Evolutionary conservation across 306 rosid genomes (phyloP).

Genomic region (Mimosa pudica): DNA sequence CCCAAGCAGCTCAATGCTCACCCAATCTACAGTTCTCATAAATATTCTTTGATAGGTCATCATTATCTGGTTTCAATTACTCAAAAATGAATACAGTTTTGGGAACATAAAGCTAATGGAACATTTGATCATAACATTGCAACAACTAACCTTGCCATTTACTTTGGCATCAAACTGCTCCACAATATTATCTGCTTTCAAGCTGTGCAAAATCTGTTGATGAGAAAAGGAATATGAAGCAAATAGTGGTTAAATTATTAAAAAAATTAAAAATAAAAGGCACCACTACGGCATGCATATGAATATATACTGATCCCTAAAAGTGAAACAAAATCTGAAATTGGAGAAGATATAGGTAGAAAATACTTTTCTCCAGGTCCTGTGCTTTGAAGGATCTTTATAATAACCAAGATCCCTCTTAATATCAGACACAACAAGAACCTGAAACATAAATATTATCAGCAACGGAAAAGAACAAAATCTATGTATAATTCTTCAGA

Average conservation of each 20-base stretch:
- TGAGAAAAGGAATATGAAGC: constrained; percentile 29
- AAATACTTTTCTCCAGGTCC: constrained; percentile 75
- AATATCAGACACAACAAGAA: constrained; percentile 75
- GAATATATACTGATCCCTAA: constrained; percentile 47
- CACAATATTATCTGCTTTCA: constrained; percentile 62
- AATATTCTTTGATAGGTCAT: not conserved
- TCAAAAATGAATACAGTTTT: not conserved
- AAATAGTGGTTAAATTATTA: not conserved
- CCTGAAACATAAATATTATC: constrained; percentile 52
- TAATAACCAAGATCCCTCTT: constrained; percentile 83
- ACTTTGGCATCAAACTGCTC: constrained; percentile 87
- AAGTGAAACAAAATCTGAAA: constrained; percentile 6
- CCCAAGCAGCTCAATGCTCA: not conserved
- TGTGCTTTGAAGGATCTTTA: constrained; percentile 59
- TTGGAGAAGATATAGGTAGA: not conserved
- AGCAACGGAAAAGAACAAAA: constrained; percentile 34
- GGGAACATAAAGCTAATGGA: not conserved
- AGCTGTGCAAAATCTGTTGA: constrained; percentile 57
- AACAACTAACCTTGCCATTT: constrained; percentile 67
- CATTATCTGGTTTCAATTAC: not conserved
- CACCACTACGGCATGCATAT: constrained; percentile 7
- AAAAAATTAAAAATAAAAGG: not conserved
- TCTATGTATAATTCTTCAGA: not conserved
- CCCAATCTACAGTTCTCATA: not conserved
- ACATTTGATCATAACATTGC: not conserved